A percentile compares a stretch with the other conserved stretches of the same genome.
phyloP scores from a whole-genome alignment of 1,284 basidiomycete genomes.

The Entoloma clypeatum region DNA sequence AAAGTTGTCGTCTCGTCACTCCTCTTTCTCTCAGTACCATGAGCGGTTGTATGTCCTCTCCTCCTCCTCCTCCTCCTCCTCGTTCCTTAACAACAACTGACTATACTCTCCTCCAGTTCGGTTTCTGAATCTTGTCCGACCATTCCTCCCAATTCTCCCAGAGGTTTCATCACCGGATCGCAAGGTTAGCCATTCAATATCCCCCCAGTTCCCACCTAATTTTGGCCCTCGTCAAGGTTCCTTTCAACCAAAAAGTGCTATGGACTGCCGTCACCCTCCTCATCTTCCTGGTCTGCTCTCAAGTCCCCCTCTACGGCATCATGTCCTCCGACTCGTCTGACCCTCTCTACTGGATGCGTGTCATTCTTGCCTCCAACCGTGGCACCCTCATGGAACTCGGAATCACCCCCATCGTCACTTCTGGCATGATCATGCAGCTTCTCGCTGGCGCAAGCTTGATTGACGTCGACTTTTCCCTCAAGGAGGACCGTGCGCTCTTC shows the following conservation, averaged over 20 bases:
- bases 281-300: slow-evolving; percentile 97
- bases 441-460: slow-evolving; percentile 96
- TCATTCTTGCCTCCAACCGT: slow-evolving; percentile 96
- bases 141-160: slow-evolving; percentile 89
- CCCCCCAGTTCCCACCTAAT: slow-evolving; percentile 16
- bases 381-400: slow-evolving; percentile 99
- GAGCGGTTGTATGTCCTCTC: slow-evolving; percentile 42
- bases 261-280: slow-evolving; percentile 97
- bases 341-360: slow-evolving; percentile 99
- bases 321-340: slow-evolving; percentile 98
- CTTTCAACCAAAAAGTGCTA: slow-evolving; percentile 94
- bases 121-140: slow-evolving; percentile 94
- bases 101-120: slow-evolving; percentile 61
- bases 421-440: slow-evolving; percentile 99
- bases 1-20: slow-evolving; percentile 20
- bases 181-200: slow-evolving; percentile 54
- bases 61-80: slow-evolving; percentile 12
- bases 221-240: slow-evolving; percentile 53
- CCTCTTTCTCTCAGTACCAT: slow-evolving; percentile 29
- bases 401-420: slow-evolving; percentile 96
- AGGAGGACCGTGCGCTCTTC: slow-evolving; percentile 96
- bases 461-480: slow-evolving; percentile 95
- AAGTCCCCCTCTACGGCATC: slow-evolving; percentile 96
- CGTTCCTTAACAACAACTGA: slow-evolving; percentile 2
- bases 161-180: slow-evolving; percentile 96